Conservation (phyloP, 1,284 basidiomycete species). For the Papiliotrema laurentii region DNA sequence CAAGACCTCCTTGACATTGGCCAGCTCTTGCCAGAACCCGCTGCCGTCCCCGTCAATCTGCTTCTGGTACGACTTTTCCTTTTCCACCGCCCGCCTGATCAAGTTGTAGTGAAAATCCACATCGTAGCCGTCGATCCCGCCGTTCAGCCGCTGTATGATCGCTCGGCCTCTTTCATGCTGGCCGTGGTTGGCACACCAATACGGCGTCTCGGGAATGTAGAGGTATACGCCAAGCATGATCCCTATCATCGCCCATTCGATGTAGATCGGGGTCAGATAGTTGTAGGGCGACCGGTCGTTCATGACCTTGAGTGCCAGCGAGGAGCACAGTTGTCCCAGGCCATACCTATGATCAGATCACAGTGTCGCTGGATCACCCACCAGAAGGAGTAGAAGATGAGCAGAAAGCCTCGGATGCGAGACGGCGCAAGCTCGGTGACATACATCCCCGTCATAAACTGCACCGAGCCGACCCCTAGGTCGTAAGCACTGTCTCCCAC, state of each 20-base stretch:
- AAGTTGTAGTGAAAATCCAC: conserved; percentile 28
- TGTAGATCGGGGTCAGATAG: conserved; percentile 26
- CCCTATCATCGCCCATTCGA: conserved; percentile 30
- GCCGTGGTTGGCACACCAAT: conserved; percentile 23
- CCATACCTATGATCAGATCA: conserved; percentile 7
- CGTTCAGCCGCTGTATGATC: conserved; percentile 21
- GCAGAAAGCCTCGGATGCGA: conserved; percentile 24
- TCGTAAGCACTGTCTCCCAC: neutral
- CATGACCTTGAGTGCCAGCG: conserved; percentile 21
- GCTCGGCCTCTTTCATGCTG: conserved; percentile 19
- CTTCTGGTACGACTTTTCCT: conserved; percentile 11
- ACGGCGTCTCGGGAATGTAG: conserved; percentile 28
- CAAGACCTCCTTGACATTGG: conserved; percentile 23
- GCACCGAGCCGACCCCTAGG: conserved; percentile 22
- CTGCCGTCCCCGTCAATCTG: conserved; percentile 11
- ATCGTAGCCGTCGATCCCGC: conserved; percentile 29
- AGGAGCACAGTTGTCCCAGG: conserved; percentile 22
- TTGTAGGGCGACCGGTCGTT: conserved; percentile 15
- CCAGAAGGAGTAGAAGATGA: conserved; percentile 25
- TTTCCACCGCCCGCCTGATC: conserved; percentile 21
- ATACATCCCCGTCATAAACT: conserved; percentile 30
- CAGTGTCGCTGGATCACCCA: neutral
- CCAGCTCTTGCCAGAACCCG: conserved; percentile 17
- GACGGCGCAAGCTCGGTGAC: conserved; percentile 28
- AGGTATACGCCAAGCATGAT: conserved; percentile 22